Percentiles rank a stretch among this genome's conserved stretches.
Evolutionary conservation across 2,329 filamentous ascomycete species (phyloP).

Genomic region (Juglanconis oblonga): DNA sequence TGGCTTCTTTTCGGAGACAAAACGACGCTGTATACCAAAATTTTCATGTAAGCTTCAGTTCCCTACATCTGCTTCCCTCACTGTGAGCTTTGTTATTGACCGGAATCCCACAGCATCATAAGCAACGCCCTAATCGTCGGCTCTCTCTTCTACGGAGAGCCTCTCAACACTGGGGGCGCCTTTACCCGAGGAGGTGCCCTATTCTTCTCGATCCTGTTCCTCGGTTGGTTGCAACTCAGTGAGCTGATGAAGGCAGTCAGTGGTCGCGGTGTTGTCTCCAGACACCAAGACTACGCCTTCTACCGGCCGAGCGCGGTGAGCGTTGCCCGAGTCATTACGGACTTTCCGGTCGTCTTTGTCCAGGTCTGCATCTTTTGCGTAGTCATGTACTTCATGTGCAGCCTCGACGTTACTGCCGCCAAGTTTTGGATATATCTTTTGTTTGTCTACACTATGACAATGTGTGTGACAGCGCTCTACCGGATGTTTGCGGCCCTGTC

Average conservation of each 20-base stretch:
- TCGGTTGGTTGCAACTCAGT: slow-evolving; percentile 66
- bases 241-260: slow-evolving; percentile 77
- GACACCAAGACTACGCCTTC: slow-evolving; percentile 47
- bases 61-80: not conserved
- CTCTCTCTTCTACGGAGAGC: slow-evolving; percentile 72
- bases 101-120: slow-evolving; percentile 45
- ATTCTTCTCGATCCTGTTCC: slow-evolving; percentile 54
- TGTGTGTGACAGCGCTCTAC: slow-evolving; percentile 58
- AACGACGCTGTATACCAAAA: slow-evolving; percentile 72
- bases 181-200: slow-evolving; percentile 51
- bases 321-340: slow-evolving; percentile 53
- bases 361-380: slow-evolving; percentile 68
- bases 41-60: slow-evolving; percentile 52
- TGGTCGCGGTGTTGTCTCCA: slow-evolving; percentile 58
- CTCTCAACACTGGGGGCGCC: slow-evolving; percentile 57
- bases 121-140: slow-evolving; percentile 72
- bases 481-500: slow-evolving; percentile 58
- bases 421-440: slow-evolving; percentile 66
- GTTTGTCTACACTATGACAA: slow-evolving; percentile 56
- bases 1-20: slow-evolving; percentile 77
- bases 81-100: not conserved
- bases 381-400: slow-evolving; percentile 75
- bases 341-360: slow-evolving; percentile 60
- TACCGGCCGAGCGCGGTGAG: slow-evolving; percentile 55
- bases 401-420: slow-evolving; percentile 62